A percentile compares a stretch with the other conserved stretches of the same genome.
Evolutionary conservation across 2,329 filamentous ascomycete species (phyloP).

Genomic region (Colletotrichum agaves): DNA sequence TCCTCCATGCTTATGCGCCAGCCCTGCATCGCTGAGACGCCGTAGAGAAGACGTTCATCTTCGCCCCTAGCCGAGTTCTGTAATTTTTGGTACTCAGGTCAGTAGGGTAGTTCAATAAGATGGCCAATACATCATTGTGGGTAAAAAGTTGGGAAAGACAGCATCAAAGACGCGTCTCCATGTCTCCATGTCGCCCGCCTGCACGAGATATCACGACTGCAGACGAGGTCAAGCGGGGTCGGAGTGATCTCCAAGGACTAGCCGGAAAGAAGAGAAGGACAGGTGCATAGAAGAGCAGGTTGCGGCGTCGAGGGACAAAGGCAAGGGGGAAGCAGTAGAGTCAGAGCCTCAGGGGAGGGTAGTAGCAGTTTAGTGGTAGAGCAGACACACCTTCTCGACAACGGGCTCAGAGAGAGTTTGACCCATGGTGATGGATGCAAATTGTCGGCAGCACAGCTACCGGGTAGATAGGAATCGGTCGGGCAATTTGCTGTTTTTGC

Average conservation of each 20-base stretch:
- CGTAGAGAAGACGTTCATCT: conserved; percentile 93
- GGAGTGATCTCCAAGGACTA: neutral
- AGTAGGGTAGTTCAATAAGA: conserved; percentile 4
- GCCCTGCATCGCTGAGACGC: conserved; percentile 98
- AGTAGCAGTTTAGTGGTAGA: neutral
- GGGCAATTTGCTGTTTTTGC: conserved; percentile 19
- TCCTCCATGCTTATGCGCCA: conserved; percentile 99
- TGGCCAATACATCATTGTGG: conserved; percentile 29
- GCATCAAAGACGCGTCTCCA: conserved; percentile 8
- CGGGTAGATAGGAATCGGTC: conserved; percentile 27
- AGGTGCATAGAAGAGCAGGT: neutral
- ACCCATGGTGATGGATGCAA: conserved; percentile 75
- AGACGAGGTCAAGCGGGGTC: conserved; percentile 11
- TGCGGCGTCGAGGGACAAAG: neutral
- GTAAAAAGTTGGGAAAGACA: neutral
- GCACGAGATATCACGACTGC: conserved; percentile 19
- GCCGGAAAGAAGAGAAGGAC: neutral
- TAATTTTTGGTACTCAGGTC: conserved; percentile 37
- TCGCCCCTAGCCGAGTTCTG: conserved; percentile 90
- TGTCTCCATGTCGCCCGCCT: conserved; percentile 4
- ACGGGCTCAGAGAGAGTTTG: conserved; percentile 99
- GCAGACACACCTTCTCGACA: conserved; percentile 88
- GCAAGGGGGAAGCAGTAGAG: neutral
- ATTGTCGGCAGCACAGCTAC: conserved; percentile 47
- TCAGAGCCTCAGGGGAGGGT: neutral